Evolutionary conservation across 2,329 filamentous ascomycete genomes (phyloP).

Genomic region (Alternaria arbusti): DNA sequence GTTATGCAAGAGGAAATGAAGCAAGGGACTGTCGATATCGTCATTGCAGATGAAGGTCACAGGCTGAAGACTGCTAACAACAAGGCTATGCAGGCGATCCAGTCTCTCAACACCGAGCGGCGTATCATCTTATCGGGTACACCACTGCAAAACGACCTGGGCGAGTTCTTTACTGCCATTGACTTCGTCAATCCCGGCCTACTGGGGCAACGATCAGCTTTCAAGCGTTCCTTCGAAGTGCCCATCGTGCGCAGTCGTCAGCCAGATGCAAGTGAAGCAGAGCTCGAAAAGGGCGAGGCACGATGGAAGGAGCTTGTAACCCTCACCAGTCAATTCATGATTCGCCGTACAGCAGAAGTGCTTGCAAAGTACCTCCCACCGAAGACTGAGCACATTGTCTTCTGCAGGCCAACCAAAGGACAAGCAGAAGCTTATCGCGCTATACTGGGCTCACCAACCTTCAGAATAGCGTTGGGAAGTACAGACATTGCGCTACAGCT

Average conservation of each 20-base stretch:
- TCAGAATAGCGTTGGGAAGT: slow-evolving; percentile 66
- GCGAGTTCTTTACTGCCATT: slow-evolving; percentile 71
- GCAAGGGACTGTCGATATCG: slow-evolving; percentile 69
- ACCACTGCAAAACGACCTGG: slow-evolving; percentile 71
- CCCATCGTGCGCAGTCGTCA: slow-evolving; percentile 70
- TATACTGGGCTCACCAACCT: slow-evolving; percentile 69
- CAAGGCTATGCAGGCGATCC: slow-evolving; percentile 70
- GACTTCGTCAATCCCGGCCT: slow-evolving; percentile 73
- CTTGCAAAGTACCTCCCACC: slow-evolving; percentile 69
- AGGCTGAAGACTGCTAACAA: slow-evolving; percentile 72
- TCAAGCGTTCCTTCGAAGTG: slow-evolving; percentile 68
- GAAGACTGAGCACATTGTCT: slow-evolving; percentile 71
- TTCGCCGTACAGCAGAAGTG: slow-evolving; percentile 71
- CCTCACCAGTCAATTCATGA: slow-evolving; percentile 68
- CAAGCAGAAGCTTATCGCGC: slow-evolving; percentile 68
- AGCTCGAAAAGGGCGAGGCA: slow-evolving; percentile 69
- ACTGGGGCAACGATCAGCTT: slow-evolving; percentile 66
- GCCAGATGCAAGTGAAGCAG: slow-evolving; percentile 65
- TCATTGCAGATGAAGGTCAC: slow-evolving; percentile 74
- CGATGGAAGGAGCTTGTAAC: slow-evolving; percentile 66
- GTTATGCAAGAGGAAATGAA: slow-evolving; percentile 70
- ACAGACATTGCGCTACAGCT: slow-evolving; percentile 69
- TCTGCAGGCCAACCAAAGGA: slow-evolving; percentile 66
- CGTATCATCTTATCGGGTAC: slow-evolving; percentile 71
- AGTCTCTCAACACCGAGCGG: slow-evolving; percentile 66